Percentiles rank a stretch among this genome's conserved stretches.
These are phyloP conservation scores for Ramicandelaber brevisporus DNA, from an alignment of 192 early-diverging fungal species.

Conservation along the genomic window DNA sequence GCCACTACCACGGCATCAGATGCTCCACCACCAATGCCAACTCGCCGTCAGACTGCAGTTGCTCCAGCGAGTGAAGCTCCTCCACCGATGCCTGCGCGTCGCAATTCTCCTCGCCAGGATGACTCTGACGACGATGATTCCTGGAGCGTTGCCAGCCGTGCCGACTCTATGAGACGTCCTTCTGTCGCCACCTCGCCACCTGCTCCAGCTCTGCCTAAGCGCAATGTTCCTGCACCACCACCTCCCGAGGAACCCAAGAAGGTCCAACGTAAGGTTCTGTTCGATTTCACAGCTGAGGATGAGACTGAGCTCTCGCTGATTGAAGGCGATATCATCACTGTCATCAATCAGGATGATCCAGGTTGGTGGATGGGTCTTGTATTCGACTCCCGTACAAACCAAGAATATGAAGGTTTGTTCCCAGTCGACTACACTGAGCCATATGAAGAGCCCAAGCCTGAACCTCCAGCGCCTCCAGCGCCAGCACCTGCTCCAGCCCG, in stretches of 20 bases:
- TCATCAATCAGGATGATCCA: slow-evolving; percentile 64
- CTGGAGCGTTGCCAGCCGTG: too few relatives aligned
- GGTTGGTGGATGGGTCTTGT: slow-evolving; percentile 90
- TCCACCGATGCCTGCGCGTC: too few relatives aligned
- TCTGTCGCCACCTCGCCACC: too few relatives aligned
- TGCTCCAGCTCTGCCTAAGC: too few relatives aligned
- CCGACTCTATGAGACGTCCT: too few relatives aligned
- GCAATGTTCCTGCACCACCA: slow-evolving; percentile 21
- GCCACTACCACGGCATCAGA: too few relatives aligned
- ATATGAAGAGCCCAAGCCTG: slow-evolving; percentile 9
- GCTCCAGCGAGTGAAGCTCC: too few relatives aligned
- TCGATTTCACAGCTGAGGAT: slow-evolving; percentile 55
- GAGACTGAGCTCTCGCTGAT: slow-evolving; percentile 56
- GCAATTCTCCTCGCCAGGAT: too few relatives aligned
- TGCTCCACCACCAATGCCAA: too few relatives aligned
- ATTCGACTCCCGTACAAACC: slow-evolving; percentile 22
- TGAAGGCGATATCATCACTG: slow-evolving; percentile 66
- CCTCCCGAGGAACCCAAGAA: slow-evolving; percentile 10
- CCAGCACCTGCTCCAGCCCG: slow-evolving; percentile 5
- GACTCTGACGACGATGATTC: too few relatives aligned
- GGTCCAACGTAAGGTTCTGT: slow-evolving; percentile 35
- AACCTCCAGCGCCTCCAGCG: slow-evolving; percentile 3
- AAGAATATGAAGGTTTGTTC: slow-evolving; percentile 51
- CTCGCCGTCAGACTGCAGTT: too few relatives aligned
- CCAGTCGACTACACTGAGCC: slow-evolving; percentile 77